Evolutionary conservation across 75 land plant species (phyloP), one percentile per base, ranked within the genome.

Genomic region (Selaginella moellendorffii): DNA sequence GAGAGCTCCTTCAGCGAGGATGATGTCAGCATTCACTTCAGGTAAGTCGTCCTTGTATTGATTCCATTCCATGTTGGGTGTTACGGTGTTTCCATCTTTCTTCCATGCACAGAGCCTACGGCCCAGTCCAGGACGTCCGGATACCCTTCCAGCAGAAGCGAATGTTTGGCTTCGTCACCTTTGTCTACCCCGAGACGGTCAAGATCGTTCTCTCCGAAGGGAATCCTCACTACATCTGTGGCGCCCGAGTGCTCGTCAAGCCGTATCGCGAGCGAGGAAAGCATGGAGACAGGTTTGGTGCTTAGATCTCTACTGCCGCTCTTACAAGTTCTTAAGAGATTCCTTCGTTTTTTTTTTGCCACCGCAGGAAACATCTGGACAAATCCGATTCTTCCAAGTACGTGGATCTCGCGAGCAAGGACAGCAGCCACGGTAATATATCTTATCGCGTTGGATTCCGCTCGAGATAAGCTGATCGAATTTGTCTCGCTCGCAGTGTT

Each of bases 111-210:
- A 89, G 96, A 61, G 71, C 68, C 2, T 93, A 74, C 69, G 98
- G 98, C 24, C 85, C 79, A 1, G 98, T 93, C 52, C 83, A 85
- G 53, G 98, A 89, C 78, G 98, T 93, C 62, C 80, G 98, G 63
- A 93, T 93, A 30, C 98, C 98, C 0, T 81, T 80, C 54, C 96
- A 93, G 70, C 90, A 93, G 77, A 89, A 86, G 71, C 68, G 98
- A 54, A 93, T 88, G 96, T 93, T 85, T 77, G 98, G 98, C 1
- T 93, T 93, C 74, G 98, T 93, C 20, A 93, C 96, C 28, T 93
- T 89, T 72, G 68, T 69, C 26, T 80, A 81, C 68, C 56, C 90
- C 14, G 90, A 89, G 53, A 93, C 98, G 24, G 98, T 89, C 53
- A 85, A 75, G 61, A 31, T 74, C 24, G 77, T 93, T 64, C 68